These are phyloP conservation scores for Termitomyces sp. DNA, from an alignment of 768 basidiomycete species.

Conservation along the genomic window DNA sequence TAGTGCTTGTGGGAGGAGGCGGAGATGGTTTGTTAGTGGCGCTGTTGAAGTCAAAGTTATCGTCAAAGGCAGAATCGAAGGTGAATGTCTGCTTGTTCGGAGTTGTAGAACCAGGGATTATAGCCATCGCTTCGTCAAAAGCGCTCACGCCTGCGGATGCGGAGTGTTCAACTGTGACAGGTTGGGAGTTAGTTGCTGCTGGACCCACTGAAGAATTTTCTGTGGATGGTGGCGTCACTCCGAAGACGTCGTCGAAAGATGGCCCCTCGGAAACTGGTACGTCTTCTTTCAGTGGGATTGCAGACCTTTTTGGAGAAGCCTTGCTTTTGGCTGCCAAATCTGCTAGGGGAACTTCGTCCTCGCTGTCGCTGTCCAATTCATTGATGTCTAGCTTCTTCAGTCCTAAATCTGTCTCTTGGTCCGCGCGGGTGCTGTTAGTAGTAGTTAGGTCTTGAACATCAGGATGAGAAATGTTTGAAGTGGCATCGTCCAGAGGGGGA, in stretches of 20 bases:
- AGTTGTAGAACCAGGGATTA: conserved; percentile 36
- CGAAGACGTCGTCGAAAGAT: conserved; percentile 60
- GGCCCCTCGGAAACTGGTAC: conserved; percentile 6
- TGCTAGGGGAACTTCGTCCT: conserved; percentile 41
- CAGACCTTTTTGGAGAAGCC: conserved; percentile 18
- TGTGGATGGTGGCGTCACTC: conserved; percentile 27
- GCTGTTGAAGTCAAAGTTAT: conserved; percentile 57
- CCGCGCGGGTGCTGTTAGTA: conserved; percentile 10
- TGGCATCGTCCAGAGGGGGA: conserved; percentile 32
- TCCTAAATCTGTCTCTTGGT: conserved; percentile 48
- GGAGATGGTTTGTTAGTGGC: conserved; percentile 33
- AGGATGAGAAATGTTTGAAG: conserved; percentile 38
- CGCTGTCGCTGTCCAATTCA: conserved; percentile 51
- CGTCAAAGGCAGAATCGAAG: conserved; percentile 59
- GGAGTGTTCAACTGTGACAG: conserved; percentile 13
- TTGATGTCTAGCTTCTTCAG: conserved; percentile 59
- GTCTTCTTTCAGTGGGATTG: conserved; percentile 13
- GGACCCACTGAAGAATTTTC: not conserved
- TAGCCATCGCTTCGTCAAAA: conserved; percentile 75
- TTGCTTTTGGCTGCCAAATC: conserved; percentile 27
- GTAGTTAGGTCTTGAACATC: conserved; percentile 21
- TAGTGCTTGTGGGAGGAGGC: conserved; percentile 21
- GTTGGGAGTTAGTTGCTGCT: conserved; percentile 6
- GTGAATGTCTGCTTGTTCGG: conserved; percentile 44
- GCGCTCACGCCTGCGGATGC: conserved; percentile 52